Evolutionary conservation across 257 asterid genomes (phyloP).

Genomic region (Plantago major): DNA sequence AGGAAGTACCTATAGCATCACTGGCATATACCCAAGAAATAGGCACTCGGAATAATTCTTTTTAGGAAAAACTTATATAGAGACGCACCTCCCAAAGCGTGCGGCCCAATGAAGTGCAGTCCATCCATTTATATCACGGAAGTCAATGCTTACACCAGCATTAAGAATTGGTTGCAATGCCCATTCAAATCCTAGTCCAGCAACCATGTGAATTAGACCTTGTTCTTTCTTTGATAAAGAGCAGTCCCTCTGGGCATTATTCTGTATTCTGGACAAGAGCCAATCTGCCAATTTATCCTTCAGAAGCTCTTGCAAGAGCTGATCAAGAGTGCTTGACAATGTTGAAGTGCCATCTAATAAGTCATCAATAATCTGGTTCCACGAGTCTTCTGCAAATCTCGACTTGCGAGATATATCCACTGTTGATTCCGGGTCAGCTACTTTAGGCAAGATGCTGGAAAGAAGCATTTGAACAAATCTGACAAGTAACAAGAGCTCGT

Average conservation of each 20-base stretch:
- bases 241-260: constrained; percentile 29
- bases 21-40: no score
- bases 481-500: constrained; percentile 70
- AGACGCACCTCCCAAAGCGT: constrained; percentile 76
- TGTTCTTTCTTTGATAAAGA: constrained; percentile 81
- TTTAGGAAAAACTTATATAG: constrained; percentile 8
- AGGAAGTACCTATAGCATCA: no score
- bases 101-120: constrained; percentile 99
- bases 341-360: constrained; percentile 55
- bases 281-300: constrained; percentile 75
- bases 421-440: constrained; percentile 37
- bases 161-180: constrained; percentile 82
- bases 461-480: constrained; percentile 78
- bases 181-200: constrained; percentile 96
- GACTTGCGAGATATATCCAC: constrained; percentile 42
- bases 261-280: constrained; percentile 57
- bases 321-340: constrained; percentile 51
- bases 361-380: constrained; percentile 67
- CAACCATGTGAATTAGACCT: constrained; percentile 84
- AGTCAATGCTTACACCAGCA: constrained; percentile 72
- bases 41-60: no score
- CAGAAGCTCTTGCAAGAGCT: constrained; percentile 87
- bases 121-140: constrained; percentile 93
- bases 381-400: constrained; percentile 46
- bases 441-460: constrained; percentile 38